These are phyloP conservation scores for Xylariaceae sp. DNA, from an alignment of 2,329 filamentous ascomycete species.

Conservation along the genomic window DNA sequence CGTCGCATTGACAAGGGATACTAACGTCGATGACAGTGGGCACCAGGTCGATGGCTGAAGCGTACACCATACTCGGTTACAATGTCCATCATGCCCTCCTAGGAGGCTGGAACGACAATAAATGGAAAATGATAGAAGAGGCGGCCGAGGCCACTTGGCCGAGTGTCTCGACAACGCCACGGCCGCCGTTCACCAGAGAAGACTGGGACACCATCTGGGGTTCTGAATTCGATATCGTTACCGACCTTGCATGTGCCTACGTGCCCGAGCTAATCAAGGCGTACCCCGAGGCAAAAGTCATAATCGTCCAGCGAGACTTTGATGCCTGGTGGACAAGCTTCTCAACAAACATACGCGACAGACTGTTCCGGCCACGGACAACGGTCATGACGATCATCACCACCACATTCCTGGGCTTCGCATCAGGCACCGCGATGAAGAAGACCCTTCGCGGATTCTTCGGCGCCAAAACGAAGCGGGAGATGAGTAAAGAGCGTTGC, in stretches of 20 bases:
- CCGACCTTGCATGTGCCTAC: conserved; percentile 21
- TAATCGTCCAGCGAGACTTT: conserved; percentile 23
- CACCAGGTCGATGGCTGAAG: conserved; percentile 18
- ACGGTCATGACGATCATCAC: background rate
- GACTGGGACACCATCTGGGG: conserved; percentile 14
- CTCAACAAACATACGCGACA: background rate
- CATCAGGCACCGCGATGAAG: background rate
- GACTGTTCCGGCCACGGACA: background rate
- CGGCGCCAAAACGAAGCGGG: background rate
- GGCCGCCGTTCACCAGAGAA: conserved; percentile 1
- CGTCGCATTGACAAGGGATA: background rate
- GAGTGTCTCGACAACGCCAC: background rate
- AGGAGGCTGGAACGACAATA: background rate
- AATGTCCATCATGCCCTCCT: conserved; percentile 14
- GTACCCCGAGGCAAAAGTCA: conserved; percentile 24
- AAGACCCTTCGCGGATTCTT: conserved; percentile 13
- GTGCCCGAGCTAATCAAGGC: conserved; percentile 17
- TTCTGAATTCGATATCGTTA: conserved; percentile 18
- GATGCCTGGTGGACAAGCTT: conserved; percentile 25
- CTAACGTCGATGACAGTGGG: conserved; percentile 13
- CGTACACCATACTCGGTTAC: conserved; percentile 19
- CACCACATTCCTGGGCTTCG: conserved; percentile 1
- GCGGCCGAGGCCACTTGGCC: conserved; percentile 12
- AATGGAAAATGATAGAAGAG: conserved; percentile 15
- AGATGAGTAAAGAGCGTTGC: background rate